These are phyloP conservation scores for Phaeophleospora eucalypticola DNA, from an alignment of 2,329 filamentous ascomycete species.

Conservation along the genomic window DNA sequence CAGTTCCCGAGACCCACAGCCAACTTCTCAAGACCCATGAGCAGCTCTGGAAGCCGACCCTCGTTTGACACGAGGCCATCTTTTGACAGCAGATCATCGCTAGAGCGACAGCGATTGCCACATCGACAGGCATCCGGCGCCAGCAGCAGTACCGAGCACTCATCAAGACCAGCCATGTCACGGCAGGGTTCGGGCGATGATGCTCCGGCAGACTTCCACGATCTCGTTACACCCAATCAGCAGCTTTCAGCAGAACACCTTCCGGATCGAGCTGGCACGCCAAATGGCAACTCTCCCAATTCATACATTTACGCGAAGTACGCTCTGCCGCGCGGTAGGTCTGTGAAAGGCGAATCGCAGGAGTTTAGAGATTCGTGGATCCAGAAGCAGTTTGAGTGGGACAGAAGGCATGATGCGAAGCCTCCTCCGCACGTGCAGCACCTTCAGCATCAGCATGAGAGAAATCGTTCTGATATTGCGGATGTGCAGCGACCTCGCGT, in stretches of 20 bases:
- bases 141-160: constrained; percentile 25
- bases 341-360: constrained; percentile 64
- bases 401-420: constrained; percentile 35
- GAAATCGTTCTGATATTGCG: constrained; percentile 18
- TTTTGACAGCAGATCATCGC: constrained; percentile 25
- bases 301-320: constrained; percentile 89
- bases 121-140: constrained; percentile 23
- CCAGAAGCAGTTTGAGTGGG: constrained; percentile 57
- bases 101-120: constrained; percentile 15
- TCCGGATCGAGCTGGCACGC: constrained; percentile 7
- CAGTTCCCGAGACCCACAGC: constrained; percentile 15
- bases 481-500: background rate
- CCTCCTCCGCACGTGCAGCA: background rate
- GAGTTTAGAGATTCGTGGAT: constrained; percentile 52
- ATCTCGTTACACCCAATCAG: background rate
- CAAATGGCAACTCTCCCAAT: constrained; percentile 39
- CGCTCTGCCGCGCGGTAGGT: constrained; percentile 74
- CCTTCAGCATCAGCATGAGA: constrained; percentile 12
- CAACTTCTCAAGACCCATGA: constrained; percentile 85
- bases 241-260: background rate
- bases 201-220: background rate
- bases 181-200: constrained; percentile 40
- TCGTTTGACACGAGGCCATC: constrained; percentile 38
- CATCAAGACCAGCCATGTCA: constrained; percentile 22
- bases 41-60: constrained; percentile 53